Conservation (phyloP, 1,284 basidiomycete species). For the Irpex sp. region DNA sequence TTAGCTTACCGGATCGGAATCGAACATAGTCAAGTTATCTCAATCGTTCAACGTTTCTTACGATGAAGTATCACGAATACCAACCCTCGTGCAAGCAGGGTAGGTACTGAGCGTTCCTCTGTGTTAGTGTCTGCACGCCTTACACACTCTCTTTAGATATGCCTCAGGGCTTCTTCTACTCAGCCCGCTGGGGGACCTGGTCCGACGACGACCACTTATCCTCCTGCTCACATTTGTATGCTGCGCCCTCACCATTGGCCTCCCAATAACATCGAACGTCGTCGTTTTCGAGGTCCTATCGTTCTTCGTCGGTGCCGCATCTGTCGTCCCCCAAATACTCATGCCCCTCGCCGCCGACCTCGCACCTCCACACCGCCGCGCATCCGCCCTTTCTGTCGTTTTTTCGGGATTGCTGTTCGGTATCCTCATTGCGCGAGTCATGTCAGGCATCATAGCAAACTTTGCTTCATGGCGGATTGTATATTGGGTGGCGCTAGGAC, state of each 20-base stretch:
- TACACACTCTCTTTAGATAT: slow-evolving; percentile 26
- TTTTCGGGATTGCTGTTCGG: slow-evolving; percentile 47
- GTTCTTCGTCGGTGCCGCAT: slow-evolving; percentile 43
- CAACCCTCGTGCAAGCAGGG: slow-evolving; percentile 1
- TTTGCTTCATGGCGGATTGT: slow-evolving; percentile 44
- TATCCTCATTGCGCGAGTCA: slow-evolving; percentile 44
- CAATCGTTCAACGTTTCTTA: neutral
- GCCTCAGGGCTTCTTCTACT: slow-evolving; percentile 46
- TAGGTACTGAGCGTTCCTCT: slow-evolving; percentile 23
- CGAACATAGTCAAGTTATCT: neutral
- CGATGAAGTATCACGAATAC: neutral
- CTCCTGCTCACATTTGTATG: slow-evolving; percentile 35
- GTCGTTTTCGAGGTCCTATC: slow-evolving; percentile 42
- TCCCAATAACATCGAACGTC: slow-evolving; percentile 41
- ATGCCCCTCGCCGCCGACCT: slow-evolving; percentile 54
- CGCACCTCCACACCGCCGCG: slow-evolving; percentile 43
- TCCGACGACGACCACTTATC: slow-evolving; percentile 44
- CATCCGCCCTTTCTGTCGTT: slow-evolving; percentile 47
- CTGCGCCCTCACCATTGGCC: slow-evolving; percentile 40
- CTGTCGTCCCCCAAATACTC: slow-evolving; percentile 41
- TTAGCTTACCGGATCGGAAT: too few species aligned
- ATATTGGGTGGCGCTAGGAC: slow-evolving; percentile 44
- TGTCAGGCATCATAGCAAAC: slow-evolving; percentile 45
- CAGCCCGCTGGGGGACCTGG: slow-evolving; percentile 48
- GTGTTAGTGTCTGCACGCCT: neutral